phyloP scores from a whole-genome alignment of 73 alveolate species.

The Paraurostyla sp. region DNA sequence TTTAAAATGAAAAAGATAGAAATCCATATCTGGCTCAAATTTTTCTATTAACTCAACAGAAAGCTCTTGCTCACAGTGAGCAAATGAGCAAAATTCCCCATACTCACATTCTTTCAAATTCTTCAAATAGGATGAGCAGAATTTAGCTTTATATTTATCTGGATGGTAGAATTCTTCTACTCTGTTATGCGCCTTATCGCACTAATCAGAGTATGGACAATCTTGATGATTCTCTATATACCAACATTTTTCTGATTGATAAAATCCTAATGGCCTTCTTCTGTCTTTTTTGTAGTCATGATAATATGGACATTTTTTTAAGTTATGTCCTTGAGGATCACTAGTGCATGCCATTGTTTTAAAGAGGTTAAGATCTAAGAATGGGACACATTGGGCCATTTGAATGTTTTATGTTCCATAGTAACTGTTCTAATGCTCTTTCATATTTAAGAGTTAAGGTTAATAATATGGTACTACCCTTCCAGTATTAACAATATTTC shows the following conservation, averaged over 20 bases:
- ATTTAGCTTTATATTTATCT: conserved; percentile 81
- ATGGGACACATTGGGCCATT: neutral
- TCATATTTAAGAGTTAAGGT: neutral
- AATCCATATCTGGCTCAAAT: conserved; percentile 81
- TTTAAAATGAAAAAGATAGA: conserved; percentile 91
- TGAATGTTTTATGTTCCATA: conserved; percentile 21
- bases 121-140: conserved; percentile 76
- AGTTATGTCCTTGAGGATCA: conserved; percentile 52
- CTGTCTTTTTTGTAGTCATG: conserved; percentile 78
- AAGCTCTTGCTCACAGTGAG: conserved; percentile 79
- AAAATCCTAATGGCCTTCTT: conserved; percentile 76
- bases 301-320: conserved; percentile 77
- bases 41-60: conserved; percentile 76
- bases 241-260: conserved; percentile 49
- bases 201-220: conserved; percentile 76
- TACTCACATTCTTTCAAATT: conserved; percentile 73
- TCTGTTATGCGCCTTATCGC: conserved; percentile 77
- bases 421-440: neutral
- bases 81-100: conserved; percentile 87
- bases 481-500: too few species aligned
- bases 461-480: conserved; percentile 18
- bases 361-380: conserved; percentile 29
- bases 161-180: conserved; percentile 86
- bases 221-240: conserved; percentile 47
- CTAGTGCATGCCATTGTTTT: conserved; percentile 25